Percentiles rank a stretch among this genome's conserved stretches.
These are phyloP conservation scores for Pichia insulana DNA, from an alignment of 805 yeast species.

Conservation along the genomic window DNA sequence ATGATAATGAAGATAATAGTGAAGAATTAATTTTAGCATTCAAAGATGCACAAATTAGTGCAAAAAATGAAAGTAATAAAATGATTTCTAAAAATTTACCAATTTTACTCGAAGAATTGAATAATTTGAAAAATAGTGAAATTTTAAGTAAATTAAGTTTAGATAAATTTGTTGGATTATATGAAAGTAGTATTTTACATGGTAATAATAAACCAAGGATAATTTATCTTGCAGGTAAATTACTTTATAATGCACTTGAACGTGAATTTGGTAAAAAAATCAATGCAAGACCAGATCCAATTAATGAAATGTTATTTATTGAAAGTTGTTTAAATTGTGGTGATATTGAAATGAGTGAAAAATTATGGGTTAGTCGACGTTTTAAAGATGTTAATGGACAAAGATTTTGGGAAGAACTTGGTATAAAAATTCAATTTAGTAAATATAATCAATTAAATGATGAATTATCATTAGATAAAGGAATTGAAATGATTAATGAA, in stretches of 20 bases:
- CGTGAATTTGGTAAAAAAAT: slow-evolving; percentile 25
- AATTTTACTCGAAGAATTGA: slow-evolving; percentile 17
- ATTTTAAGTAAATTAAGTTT: too few relatives aligned
- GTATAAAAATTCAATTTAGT: slow-evolving; percentile 33
- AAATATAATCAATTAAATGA: slow-evolving; percentile 16
- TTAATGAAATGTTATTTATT: slow-evolving; percentile 43
- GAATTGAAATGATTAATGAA: slow-evolving; percentile 27
- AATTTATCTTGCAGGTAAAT: slow-evolving; percentile 32
- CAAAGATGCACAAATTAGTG: slow-evolving; percentile 5
- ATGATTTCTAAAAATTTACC: slow-evolving; percentile 17
- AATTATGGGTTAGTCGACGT: slow-evolving; percentile 29
- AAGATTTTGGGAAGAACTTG: slow-evolving; percentile 47
- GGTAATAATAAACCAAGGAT: slow-evolving; percentile 14
- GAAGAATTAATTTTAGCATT: too few relatives aligned
- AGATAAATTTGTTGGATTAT: slow-evolving; percentile 30
- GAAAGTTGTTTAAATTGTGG: slow-evolving; percentile 33
- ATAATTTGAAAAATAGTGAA: slow-evolving; percentile 13
- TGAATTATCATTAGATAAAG: slow-evolving; percentile 20
- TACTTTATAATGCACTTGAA: slow-evolving; percentile 31
- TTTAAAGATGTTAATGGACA: slow-evolving; percentile 29
- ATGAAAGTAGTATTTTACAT: slow-evolving; percentile 18
- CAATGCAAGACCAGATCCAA: slow-evolving; percentile 32
- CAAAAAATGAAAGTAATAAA: slow-evolving; percentile 16
- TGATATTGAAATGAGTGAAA: slow-evolving; percentile 29
- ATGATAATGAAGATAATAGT: too few relatives aligned